Evolutionary conservation across 2,329 filamentous ascomycete genomes (phyloP).

Genomic region (Claviceps cyperi): DNA sequence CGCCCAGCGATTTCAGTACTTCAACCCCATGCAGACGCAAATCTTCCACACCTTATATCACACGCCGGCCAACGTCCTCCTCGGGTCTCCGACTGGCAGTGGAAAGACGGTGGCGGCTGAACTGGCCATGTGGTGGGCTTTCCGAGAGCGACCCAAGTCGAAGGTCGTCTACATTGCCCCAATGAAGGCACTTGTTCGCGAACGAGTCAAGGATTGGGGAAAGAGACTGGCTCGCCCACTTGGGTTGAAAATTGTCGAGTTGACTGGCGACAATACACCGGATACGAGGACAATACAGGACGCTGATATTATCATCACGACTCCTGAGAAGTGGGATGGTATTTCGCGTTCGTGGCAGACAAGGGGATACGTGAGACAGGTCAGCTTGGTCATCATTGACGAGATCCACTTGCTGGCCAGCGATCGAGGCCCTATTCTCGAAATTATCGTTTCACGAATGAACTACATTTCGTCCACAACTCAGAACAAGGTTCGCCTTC

Average conservation of each 20-base stretch:
- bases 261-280: conserved; percentile 94
- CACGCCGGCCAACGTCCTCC: conserved; percentile 76
- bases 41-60: conserved; percentile 96
- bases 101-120: conserved; percentile 96
- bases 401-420: conserved; percentile 96
- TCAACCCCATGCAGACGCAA: conserved; percentile 99
- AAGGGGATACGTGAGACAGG: conserved; percentile 86
- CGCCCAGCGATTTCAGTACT: conserved; percentile 76
- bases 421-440: conserved; percentile 90
- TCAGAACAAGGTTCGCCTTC: conserved; percentile 71
- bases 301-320: conserved; percentile 95
- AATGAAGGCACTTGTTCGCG: conserved; percentile 96
- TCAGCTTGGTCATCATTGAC: conserved; percentile 93
- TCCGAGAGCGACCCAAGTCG: conserved; percentile 81
- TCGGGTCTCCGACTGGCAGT: conserved; percentile 92
- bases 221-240: conserved; percentile 66
- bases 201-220: conserved; percentile 92
- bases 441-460: conserved; percentile 92
- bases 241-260: conserved; percentile 79
- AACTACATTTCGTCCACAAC: conserved; percentile 97
- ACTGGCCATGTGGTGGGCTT: conserved; percentile 98
- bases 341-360: conserved; percentile 98
- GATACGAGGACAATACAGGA: conserved; percentile 91
- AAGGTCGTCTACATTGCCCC: conserved; percentile 99
- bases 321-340: conserved; percentile 99